These are phyloP conservation scores for Hyphodiscus hymeniophilus DNA, from an alignment of 495 filamentous ascomycete species.

Conservation along the genomic window DNA sequence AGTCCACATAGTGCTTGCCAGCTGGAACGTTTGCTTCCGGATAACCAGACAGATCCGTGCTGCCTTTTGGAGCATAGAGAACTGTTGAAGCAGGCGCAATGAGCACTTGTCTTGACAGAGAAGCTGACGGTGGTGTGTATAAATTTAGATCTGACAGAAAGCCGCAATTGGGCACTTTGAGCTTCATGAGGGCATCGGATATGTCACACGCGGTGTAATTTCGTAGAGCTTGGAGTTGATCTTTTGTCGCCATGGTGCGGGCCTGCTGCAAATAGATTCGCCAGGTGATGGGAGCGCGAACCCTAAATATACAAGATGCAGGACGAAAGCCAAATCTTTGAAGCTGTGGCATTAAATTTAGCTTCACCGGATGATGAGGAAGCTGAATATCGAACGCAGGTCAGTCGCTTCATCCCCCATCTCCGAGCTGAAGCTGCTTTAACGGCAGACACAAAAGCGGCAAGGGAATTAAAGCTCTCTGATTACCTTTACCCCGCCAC, in stretches of 20 bases:
- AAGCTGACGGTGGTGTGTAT: not conserved
- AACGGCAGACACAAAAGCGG: too few species aligned
- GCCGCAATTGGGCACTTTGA: constrained; percentile 50
- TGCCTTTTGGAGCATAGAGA: constrained; percentile 46
- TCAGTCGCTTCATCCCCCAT: too few species aligned
- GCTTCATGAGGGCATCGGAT: constrained; percentile 54
- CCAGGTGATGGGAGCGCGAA: not conserved
- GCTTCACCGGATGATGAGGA: not conserved
- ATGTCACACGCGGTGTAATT: constrained; percentile 37
- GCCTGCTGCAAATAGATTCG: not conserved
- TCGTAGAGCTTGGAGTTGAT: constrained; percentile 7
- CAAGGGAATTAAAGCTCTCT: too few species aligned
- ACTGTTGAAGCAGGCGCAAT: constrained; percentile 57
- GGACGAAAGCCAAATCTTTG: too few species aligned
- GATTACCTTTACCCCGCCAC: too few species aligned
- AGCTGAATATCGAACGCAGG: too few species aligned
- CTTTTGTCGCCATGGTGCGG: constrained; percentile 3
- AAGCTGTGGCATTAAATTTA: not conserved
- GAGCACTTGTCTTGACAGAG: constrained; percentile 3
- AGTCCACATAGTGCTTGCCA: constrained; percentile 53
- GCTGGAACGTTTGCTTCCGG: constrained; percentile 29
- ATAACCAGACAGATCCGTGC: not conserved
- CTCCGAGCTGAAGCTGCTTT: too few species aligned
- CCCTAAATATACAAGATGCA: too few species aligned
- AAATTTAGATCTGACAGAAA: constrained; percentile 50